phyloP scores from a whole-genome alignment of 192 early-diverging fungal species.

The Backusella macrospora region DNA sequence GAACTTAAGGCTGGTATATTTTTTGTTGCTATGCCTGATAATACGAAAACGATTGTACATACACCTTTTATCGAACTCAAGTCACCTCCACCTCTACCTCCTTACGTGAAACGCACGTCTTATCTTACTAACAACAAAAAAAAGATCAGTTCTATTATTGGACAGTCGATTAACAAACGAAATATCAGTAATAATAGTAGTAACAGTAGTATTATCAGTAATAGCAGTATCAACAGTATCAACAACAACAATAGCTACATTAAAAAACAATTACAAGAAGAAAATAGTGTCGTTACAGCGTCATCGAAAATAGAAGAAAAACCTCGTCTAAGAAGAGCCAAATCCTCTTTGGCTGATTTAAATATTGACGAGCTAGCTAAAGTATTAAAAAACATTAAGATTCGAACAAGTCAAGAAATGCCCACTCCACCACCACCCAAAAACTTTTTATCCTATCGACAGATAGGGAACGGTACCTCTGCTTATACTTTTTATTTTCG shows the following conservation, averaged over 20 bases:
- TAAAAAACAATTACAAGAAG: background rate
- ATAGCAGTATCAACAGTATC: background rate
- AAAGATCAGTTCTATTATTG: slow-evolving; percentile 11
- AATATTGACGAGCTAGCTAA: slow-evolving; percentile 22
- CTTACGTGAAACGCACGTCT: slow-evolving; percentile 11
- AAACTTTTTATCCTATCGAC: slow-evolving; percentile 27
- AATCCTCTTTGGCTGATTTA: slow-evolving; percentile 21
- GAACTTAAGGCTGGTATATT: slow-evolving; percentile 39
- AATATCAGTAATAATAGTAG: background rate
- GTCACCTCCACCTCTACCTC: slow-evolving; percentile 28
- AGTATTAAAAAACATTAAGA: slow-evolving; percentile 17
- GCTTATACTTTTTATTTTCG: slow-evolving; percentile 37
- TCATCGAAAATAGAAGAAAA: background rate
- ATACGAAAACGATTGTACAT: slow-evolving; percentile 6
- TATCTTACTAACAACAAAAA: slow-evolving; percentile 18
- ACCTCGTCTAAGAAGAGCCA: slow-evolving; percentile 11
- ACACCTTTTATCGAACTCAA: slow-evolving; percentile 22
- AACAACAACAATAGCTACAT: background rate
- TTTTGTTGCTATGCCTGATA: slow-evolving; percentile 40
- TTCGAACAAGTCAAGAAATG: background rate
- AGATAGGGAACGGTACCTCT: slow-evolving; percentile 35
- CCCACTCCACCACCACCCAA: background rate
- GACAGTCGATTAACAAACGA: background rate
- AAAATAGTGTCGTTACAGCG: background rate
- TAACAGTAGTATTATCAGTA: background rate